Evolutionary conservation across 768 basidiomycete species (phyloP).

Genomic region (Sporobolomyces roseus): DNA sequence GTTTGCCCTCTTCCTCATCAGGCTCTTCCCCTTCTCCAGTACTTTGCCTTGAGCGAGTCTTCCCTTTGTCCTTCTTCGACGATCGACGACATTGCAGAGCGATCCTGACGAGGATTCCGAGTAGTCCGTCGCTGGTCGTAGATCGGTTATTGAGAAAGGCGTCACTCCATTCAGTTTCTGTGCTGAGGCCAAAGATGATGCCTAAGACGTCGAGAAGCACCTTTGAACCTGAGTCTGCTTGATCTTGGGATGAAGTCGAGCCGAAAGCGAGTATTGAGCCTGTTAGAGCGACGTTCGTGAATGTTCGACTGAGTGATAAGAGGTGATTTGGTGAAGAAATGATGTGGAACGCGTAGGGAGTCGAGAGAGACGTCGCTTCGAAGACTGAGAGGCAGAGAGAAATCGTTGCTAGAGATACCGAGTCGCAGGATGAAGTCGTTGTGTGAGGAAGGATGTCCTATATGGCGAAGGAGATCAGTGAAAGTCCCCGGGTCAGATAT

Average conservation of each 20-base stretch:
- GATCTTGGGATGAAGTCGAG: not conserved
- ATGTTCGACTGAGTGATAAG: not conserved
- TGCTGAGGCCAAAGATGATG: constrained; percentile 11
- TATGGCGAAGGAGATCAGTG: not conserved
- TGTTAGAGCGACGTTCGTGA: constrained; percentile 14
- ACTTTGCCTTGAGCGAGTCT: too few species aligned
- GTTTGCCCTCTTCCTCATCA: not conserved
- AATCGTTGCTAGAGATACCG: constrained; percentile 5
- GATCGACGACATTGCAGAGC: not conserved
- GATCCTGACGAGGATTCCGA: not conserved
- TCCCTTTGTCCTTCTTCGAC: not conserved
- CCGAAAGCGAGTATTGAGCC: constrained; percentile 4
- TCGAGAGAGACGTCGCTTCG: constrained; percentile 21
- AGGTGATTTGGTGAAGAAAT: constrained; percentile 1
- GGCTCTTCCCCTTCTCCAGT: not conserved
- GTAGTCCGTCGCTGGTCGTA: not conserved
- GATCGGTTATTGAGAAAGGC: not conserved
- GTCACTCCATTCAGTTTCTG: constrained; percentile 12
- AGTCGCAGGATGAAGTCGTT: not conserved
- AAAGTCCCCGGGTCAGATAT: too few species aligned
- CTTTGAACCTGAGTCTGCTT: not conserved
- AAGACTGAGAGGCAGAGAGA: constrained; percentile 12
- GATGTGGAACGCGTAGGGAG: constrained; percentile 6
- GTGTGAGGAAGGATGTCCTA: constrained; percentile 25
- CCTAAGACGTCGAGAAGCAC: constrained; percentile 16